Percentiles rank a stretch among this genome's conserved stretches.
phyloP scores from a whole-genome alignment of 176 grass and related monocot species.

The Oryza punctata region DNA sequence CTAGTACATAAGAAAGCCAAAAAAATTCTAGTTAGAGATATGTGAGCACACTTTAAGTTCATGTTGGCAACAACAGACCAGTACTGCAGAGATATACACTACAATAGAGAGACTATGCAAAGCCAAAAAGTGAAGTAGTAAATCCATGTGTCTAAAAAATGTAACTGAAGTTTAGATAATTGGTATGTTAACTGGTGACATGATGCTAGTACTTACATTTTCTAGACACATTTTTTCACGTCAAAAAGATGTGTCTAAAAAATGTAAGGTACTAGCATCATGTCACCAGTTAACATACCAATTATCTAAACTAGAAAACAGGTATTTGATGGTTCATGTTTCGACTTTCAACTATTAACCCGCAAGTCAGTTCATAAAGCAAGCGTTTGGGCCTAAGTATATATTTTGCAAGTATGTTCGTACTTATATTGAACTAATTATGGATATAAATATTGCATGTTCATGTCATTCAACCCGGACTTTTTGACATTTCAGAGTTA shows the following conservation, averaged over 20 bases:
- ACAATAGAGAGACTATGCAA: neutral
- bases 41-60: neutral
- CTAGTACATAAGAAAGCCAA: neutral
- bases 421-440: neutral
- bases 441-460: neutral
- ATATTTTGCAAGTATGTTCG: neutral
- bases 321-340: neutral
- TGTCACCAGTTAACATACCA: neutral
- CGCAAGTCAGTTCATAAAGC: neutral
- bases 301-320: neutral
- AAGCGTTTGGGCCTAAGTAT: neutral
- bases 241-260: neutral
- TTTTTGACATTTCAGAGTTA: conserved; percentile 3
- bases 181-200: too few relatives aligned
- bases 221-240: too few relatives aligned
- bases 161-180: neutral
- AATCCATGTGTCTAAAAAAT: neutral
- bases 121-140: neutral
- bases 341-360: neutral
- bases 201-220: too few relatives aligned
- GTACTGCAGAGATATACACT: neutral
- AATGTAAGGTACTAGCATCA: neutral
- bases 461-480: neutral
- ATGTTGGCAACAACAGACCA: neutral
- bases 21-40: conserved; percentile 1